phyloP scores from a whole-genome alignment of 2,329 filamentous ascomycete genomes.

The Alternaria alternata region DNA sequence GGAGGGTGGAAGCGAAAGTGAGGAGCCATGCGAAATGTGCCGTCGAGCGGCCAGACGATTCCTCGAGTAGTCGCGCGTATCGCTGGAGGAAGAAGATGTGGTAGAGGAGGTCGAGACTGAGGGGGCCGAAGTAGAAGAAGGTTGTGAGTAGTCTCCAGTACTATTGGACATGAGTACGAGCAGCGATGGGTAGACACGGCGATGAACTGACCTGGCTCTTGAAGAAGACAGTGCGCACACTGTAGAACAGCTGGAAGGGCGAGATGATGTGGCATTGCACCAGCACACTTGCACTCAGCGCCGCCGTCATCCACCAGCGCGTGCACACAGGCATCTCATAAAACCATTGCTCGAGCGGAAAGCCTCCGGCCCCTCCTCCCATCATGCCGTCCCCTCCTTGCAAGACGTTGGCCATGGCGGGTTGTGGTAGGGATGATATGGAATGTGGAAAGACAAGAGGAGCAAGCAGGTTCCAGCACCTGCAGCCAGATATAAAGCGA shows the following conservation, averaged over 20 bases:
- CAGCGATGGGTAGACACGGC: not conserved
- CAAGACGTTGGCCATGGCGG: conserved; percentile 56
- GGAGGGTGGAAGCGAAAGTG: conserved; percentile 79
- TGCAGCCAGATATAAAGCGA: conserved; percentile 6
- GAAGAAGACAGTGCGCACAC: conserved; percentile 86
- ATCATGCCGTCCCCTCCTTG: conserved; percentile 54
- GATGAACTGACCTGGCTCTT: conserved; percentile 79
- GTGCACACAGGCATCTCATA: conserved; percentile 98
- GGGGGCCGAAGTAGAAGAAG: conserved; percentile 95
- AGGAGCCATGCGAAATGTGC: conserved; percentile 96
- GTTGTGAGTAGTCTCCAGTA: conserved; percentile 97
- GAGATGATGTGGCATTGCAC: conserved; percentile 94
- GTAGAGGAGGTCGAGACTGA: conserved; percentile 93
- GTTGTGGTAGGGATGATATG: not conserved
- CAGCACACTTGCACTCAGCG: conserved; percentile 83
- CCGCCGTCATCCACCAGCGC: conserved; percentile 95
- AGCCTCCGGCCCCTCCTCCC: conserved; percentile 64
- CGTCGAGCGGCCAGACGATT: conserved; percentile 88
- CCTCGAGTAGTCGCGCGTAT: conserved; percentile 93
- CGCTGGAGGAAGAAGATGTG: conserved; percentile 98
- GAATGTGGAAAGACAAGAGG: too few species aligned
- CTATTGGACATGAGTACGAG: conserved; percentile 57
- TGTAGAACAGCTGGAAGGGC: conserved; percentile 97
- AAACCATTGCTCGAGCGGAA: conserved; percentile 97
- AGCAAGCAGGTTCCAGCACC: not conserved